These are phyloP conservation scores for Moricandia moricandioides DNA, from an alignment of 345 rosid genomes.

Conservation along the genomic window DNA sequence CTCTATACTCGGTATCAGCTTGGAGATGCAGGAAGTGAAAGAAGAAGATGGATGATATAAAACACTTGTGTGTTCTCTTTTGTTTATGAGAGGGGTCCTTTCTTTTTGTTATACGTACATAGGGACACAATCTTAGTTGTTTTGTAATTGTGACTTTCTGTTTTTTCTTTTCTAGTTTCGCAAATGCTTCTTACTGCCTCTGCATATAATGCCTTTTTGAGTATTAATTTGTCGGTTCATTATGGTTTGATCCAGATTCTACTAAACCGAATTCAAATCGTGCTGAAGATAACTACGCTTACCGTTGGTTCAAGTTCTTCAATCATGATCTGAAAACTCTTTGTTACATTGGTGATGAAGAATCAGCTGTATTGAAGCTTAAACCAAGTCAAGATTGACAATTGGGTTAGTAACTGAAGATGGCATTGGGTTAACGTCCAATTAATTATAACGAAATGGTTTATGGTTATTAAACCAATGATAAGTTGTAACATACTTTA, in stretches of 20 bases:
- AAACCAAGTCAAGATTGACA: too few relatives aligned
- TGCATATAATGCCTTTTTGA: conserved; percentile 18
- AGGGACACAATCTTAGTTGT: conserved; percentile 30
- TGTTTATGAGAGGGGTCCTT: conserved; percentile 27
- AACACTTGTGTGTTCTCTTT: conserved; percentile 12
- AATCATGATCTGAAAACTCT: not conserved
- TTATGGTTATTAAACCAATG: too few relatives aligned
- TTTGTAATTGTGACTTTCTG: conserved; percentile 24
- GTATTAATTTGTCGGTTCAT: not conserved
- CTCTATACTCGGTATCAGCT: conserved; percentile 77
- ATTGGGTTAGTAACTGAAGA: too few relatives aligned
- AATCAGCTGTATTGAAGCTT: too few relatives aligned
- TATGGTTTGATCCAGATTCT: not conserved
- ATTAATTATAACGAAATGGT: too few relatives aligned
- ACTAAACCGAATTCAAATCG: not conserved
- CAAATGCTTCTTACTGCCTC: conserved; percentile 16
- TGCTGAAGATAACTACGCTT: too few relatives aligned
- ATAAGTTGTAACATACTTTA: too few relatives aligned
- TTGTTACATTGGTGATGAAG: too few relatives aligned
- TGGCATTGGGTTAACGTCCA: too few relatives aligned
- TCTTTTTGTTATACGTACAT: conserved; percentile 25
- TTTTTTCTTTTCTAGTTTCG: conserved; percentile 12
- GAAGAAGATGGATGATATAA: conserved; percentile 17
- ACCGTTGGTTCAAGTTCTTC: not conserved
- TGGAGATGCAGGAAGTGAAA: conserved; percentile 78